Conservation (phyloP, 495 filamentous ascomycete genomes). For the Penicillium roqueforti region DNA sequence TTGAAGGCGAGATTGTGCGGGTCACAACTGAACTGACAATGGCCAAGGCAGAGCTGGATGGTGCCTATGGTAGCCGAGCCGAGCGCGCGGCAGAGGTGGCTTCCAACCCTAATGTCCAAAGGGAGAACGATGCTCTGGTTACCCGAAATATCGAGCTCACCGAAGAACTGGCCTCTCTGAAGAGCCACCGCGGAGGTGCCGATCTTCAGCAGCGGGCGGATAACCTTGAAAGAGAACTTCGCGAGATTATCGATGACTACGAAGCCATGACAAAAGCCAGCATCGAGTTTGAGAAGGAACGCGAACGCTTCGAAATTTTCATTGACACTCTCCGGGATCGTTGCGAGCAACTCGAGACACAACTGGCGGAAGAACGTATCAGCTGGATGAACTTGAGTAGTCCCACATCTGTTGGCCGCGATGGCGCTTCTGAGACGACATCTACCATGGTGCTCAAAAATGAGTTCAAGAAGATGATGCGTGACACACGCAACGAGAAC, state of each 20-base stretch:
- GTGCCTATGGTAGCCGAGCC: conserved; percentile 77
- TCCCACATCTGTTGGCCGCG: conserved; percentile 44
- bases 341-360: conserved; percentile 61
- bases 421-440: conserved; percentile 52
- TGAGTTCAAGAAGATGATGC: conserved; percentile 91
- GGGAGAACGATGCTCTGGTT: conserved; percentile 63
- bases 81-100: conserved; percentile 75
- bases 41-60: conserved; percentile 90
- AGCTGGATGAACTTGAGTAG: conserved; percentile 62
- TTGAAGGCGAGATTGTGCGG: conserved; percentile 79
- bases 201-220: conserved; percentile 56
- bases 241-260: conserved; percentile 77
- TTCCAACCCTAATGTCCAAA: conserved; percentile 58
- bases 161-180: conserved; percentile 55
- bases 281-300: conserved; percentile 83
- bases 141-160: conserved; percentile 54
- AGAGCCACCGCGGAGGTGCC: conserved; percentile 37
- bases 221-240: conserved; percentile 71
- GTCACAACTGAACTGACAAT: conserved; percentile 89
- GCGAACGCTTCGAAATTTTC: conserved; percentile 67
- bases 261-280: conserved; percentile 81
- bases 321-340: conserved; percentile 68
- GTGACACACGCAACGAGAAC: conserved; percentile 69
- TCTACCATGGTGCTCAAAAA: conserved; percentile 71
- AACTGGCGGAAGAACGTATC: conserved; percentile 68